Evolutionary conservation across 257 asterid genomes (phyloP).

Genomic region (Avicennia marina): DNA sequence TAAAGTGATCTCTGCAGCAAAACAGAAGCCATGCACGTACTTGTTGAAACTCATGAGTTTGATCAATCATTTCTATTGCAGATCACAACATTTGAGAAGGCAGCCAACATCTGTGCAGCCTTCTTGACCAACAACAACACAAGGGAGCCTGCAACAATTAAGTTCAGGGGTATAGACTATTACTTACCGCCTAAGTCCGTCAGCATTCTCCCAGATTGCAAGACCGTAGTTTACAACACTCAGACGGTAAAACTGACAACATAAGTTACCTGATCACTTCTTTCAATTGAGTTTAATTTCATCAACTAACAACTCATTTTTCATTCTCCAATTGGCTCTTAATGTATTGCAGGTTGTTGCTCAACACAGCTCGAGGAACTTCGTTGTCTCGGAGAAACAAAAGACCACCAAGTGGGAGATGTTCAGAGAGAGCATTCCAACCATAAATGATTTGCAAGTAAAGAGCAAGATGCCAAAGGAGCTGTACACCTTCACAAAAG

Average conservation of each 20-base stretch:
- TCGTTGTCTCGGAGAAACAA: slow-evolving; percentile 30
- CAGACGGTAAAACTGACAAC: slow-evolving; percentile 35
- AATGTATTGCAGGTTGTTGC: slow-evolving; percentile 51
- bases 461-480: slow-evolving; percentile 55
- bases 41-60: too few relatives aligned
- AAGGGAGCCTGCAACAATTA: slow-evolving; percentile 25
- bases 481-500: slow-evolving; percentile 54
- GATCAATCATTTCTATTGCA: slow-evolving; percentile 10
- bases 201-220: slow-evolving; percentile 95
- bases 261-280: too few relatives aligned
- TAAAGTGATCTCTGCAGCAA: too few relatives aligned
- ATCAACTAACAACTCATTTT: too few relatives aligned
- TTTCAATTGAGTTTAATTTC: too few relatives aligned
- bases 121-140: slow-evolving; percentile 72
- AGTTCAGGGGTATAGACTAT: slow-evolving; percentile 57
- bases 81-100: slow-evolving; percentile 59
- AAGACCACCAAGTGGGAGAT: slow-evolving; percentile 58
- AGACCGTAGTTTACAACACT: slow-evolving; percentile 86
- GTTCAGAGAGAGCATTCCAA: slow-evolving; percentile 57
- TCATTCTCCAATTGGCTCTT: too few relatives aligned
- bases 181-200: slow-evolving; percentile 59
- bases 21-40: too few relatives aligned
- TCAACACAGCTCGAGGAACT: slow-evolving; percentile 84
- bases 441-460: slow-evolving; percentile 20
- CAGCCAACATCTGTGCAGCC: slow-evolving; percentile 52